Evolutionary conservation across 768 basidiomycete species (phyloP), one percentile per base, ranked within the genome.

Genomic region (Amanita polypyramis): DNA sequence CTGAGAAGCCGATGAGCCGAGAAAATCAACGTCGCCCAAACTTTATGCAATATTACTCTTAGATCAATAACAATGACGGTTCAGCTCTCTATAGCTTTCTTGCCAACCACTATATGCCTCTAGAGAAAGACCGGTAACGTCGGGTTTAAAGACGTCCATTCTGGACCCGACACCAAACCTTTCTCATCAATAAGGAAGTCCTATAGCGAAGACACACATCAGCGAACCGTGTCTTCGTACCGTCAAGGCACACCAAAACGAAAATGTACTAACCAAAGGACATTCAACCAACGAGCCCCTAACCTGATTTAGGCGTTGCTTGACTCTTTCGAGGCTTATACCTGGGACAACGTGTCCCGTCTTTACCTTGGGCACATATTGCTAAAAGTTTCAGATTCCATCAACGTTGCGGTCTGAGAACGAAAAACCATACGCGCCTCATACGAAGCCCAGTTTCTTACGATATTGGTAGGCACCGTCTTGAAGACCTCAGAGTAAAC

Each of bases 401-500:
- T 30, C 40, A n/a, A 27, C 40, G 42, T n/a, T 30, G 42, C 33
- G 25, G 45, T 4, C 17, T 2, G 20, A 52, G 19, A 23, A 54
- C 39, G 25, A 23, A 17, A 48, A 4, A 7, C 10, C 17, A 17
- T 48, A 63, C 77, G 23, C 55, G 85, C 86, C 44, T 85, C 80
- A 60, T 93, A 95, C 4, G 79, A 76, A 7, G 74, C 66, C 90
- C 88, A 93, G 48, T 73, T 73, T 52, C 81, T 73, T 43, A 94
- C 84, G 21, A 84, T 64, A 64, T 96, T 91, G 10, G 80, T 84
- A 3, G 92, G 91, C 12, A 90, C 78, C n/a, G 86, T 82, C 34
- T 80, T 74, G 72, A 95, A 96, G 25, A 93, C 56, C 65, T 90
- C 87, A 4, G 85, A 82, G 56, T 91, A 95, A 47, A 93, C 73